Evolutionary conservation across 1,284 basidiomycete species (phyloP), one percentile per base, ranked within the genome.

Genomic region (Rhizoctonia solani): DNA sequence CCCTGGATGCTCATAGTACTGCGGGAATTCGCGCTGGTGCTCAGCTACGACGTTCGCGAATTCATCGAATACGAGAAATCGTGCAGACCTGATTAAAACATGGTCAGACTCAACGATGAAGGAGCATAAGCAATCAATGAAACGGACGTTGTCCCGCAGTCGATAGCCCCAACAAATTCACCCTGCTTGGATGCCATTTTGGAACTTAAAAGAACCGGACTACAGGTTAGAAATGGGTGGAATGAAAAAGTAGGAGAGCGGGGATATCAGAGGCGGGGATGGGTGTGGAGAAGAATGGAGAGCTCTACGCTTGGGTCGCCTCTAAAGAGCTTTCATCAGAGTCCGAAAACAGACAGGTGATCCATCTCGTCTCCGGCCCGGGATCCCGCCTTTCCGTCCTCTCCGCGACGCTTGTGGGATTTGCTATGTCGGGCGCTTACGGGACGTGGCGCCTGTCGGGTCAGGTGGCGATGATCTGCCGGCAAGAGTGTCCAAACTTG

Each of bases 41-140:
- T 91, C 86, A 1, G 91, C 90, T 69, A 97, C 80, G 72, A 98
- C 91, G 74, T 94, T 85, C 32, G 95, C 96, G 74, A 89, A 81
- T 75, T 90, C 82, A 81, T 99, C 89, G 76, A 98, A 98, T 71
- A 98, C 80, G 75, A 98, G 95, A 79, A 97, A 98, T 53, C 95
- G 88, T 21, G 94, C 92, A 14, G 94, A 96, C 21, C 93, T 96
- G 74, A 71, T 70, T 63, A 65, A 47, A 13, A 37, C 37, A 54
- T 41, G 39, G 25, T 16, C 16, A 46, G 69, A 46, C n/a, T n/a
- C n/a, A 29, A 56, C 42, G 6, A 21, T 32, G 25, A 16, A 66
- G 61, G 50, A 29, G 52, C 16, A 39, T 16, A 8, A 8, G 8
- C 37, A 16, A 39, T 16, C 16, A 49, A 21, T 34, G 32, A 59